Percentiles rank a stretch among this genome's conserved stretches.
Conservation (phyloP, 129 eudicot species). For the Pulicaria dysenterica region DNA sequence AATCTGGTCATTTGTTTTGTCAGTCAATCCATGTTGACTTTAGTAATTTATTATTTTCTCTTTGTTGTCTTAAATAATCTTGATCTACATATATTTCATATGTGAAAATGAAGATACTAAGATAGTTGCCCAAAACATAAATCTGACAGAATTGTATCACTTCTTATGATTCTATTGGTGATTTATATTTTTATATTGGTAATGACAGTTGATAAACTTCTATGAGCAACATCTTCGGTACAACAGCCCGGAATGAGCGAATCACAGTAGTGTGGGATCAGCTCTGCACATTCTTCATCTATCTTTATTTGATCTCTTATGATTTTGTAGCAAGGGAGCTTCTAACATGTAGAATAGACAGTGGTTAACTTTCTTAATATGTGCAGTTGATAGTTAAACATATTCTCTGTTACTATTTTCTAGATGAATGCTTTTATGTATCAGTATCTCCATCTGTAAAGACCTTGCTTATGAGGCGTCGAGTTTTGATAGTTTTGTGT, state of each 20-base stretch:
- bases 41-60: neutral
- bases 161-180: neutral
- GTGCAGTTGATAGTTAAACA: slow-evolving; percentile 26
- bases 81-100: neutral
- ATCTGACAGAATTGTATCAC: neutral
- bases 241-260: slow-evolving; percentile 44
- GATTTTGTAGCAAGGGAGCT: slow-evolving; percentile 37
- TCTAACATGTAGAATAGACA: slow-evolving; percentile 31
- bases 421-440: slow-evolving; percentile 8
- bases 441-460: neutral
- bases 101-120: neutral
- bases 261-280: slow-evolving; percentile 11
- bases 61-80: neutral
- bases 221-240: slow-evolving; percentile 82
- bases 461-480: slow-evolving; percentile 11
- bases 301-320: slow-evolving; percentile 11
- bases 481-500: neutral
- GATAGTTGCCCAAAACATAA: neutral
- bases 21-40: neutral
- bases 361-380: slow-evolving; percentile 10
- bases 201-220: slow-evolving; percentile 71
- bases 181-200: neutral
- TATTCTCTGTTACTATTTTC: slow-evolving; percentile 17
- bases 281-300: slow-evolving; percentile 15
- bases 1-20: neutral